These are phyloP conservation scores for Primulina huaijiensis DNA, from an alignment of 257 asterid species.

Conservation along the genomic window DNA sequence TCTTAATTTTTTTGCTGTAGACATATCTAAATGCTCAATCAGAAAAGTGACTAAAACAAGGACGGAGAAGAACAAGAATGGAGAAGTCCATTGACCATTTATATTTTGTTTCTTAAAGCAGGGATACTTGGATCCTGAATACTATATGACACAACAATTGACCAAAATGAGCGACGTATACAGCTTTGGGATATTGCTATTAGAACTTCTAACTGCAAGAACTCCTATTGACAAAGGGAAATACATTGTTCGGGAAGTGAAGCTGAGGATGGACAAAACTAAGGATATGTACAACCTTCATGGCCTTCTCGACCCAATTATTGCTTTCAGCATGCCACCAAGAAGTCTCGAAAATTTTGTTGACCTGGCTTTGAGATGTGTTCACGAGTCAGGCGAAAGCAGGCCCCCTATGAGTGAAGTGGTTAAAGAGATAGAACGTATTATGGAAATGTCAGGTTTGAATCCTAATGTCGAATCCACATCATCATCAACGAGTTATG, in stretches of 20 bases:
- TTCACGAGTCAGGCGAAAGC: slow-evolving; percentile 46
- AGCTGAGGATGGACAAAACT: slow-evolving; percentile 49
- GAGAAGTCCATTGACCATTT: too few relatives aligned
- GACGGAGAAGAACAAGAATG: too few relatives aligned
- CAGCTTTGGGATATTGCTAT: slow-evolving; percentile 70
- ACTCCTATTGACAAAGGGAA: slow-evolving; percentile 72
- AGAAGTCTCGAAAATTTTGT: slow-evolving; percentile 63
- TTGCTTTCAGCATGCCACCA: slow-evolving; percentile 43
- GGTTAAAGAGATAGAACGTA: slow-evolving; percentile 71
- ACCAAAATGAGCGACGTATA: slow-evolving; percentile 93
- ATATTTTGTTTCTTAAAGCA: slow-evolving; percentile 25
- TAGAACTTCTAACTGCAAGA: slow-evolving; percentile 67
- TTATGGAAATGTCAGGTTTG: slow-evolving; percentile 73
- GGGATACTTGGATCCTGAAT: slow-evolving; percentile 98
- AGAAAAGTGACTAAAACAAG: too few relatives aligned
- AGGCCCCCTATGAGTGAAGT: slow-evolving; percentile 84
- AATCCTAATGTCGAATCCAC: slow-evolving; percentile 81
- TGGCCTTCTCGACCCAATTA: slow-evolving; percentile 59
- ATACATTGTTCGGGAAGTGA: slow-evolving; percentile 74
- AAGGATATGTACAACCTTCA: slow-evolving; percentile 65
- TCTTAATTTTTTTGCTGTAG: not conserved
- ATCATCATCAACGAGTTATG: slow-evolving; percentile 66
- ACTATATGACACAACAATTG: slow-evolving; percentile 82
- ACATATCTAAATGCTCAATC: not conserved
- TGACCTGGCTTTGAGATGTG: slow-evolving; percentile 71